Percentiles rank a stretch among this genome's conserved stretches.
Conservation (phyloP, 495 filamentous ascomycete genomes). For the Usnea hakonensis region DNA sequence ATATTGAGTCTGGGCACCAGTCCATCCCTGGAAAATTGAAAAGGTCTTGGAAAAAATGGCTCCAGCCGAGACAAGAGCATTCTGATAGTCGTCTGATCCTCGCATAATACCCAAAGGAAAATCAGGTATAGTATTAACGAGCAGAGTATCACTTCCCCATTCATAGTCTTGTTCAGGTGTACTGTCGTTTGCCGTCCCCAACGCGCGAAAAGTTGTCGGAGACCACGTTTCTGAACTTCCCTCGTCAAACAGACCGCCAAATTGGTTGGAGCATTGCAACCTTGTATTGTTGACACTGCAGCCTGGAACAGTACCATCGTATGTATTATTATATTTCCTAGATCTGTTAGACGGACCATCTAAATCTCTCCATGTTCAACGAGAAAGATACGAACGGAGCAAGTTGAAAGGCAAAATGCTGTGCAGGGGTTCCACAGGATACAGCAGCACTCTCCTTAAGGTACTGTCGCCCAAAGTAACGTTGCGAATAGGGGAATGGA, state of each 20-base stretch:
- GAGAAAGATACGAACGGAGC: neutral
- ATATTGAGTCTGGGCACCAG: slow-evolving; percentile 24
- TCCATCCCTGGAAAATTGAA: slow-evolving; percentile 38
- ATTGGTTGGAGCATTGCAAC: slow-evolving; percentile 9
- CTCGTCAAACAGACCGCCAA: slow-evolving; percentile 18
- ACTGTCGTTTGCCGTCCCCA: neutral
- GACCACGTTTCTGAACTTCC: slow-evolving; percentile 15
- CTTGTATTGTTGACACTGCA: neutral
- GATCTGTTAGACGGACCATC: neutral
- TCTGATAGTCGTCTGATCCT: slow-evolving; percentile 17
- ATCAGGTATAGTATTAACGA: slow-evolving; percentile 17
- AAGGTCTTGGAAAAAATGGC: slow-evolving; percentile 35
- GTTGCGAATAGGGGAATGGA: slow-evolving; percentile 11
- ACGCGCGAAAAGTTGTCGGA: neutral
- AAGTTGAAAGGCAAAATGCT: slow-evolving; percentile 13
- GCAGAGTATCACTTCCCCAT: slow-evolving; percentile 11
- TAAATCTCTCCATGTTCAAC: neutral
- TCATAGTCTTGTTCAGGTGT: neutral
- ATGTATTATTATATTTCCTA: slow-evolving; percentile 13
- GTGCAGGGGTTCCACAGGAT: slow-evolving; percentile 15
- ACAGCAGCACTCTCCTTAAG: slow-evolving; percentile 8
- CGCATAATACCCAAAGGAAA: slow-evolving; percentile 24
- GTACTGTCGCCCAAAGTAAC: slow-evolving; percentile 11
- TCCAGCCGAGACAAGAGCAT: slow-evolving; percentile 24
- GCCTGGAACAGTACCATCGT: slow-evolving; percentile 4